Percentiles rank a stretch among this genome's conserved stretches.
Evolutionary conservation across 495 filamentous ascomycete genomes (phyloP).

Genomic region (Penicillium verhagenii): DNA sequence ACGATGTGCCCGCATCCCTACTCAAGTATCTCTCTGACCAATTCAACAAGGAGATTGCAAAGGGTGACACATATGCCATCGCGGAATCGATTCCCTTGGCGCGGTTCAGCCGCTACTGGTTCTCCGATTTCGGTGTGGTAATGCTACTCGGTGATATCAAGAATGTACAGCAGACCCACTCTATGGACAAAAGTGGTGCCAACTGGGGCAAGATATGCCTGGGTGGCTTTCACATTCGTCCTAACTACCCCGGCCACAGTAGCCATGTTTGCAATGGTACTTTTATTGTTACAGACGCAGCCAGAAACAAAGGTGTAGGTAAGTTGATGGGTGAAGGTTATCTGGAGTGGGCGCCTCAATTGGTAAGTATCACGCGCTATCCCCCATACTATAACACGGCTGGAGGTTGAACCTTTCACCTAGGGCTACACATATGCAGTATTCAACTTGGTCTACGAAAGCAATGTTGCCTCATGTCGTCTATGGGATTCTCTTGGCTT

Average conservation of each 20-base stretch:
- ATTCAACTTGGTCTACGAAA: slow-evolving; percentile 98
- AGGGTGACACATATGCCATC: slow-evolving; percentile 96
- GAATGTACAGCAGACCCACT: slow-evolving; percentile 55
- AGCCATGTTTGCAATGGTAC: slow-evolving; percentile 96
- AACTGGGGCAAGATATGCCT: slow-evolving; percentile 86
- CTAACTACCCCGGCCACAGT: slow-evolving; percentile 94
- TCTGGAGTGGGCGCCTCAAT: slow-evolving; percentile 88
- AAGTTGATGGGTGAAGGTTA: slow-evolving; percentile 92
- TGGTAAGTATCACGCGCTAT: slow-evolving; percentile 50
- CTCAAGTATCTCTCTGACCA: slow-evolving; percentile 80
- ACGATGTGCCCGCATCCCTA: slow-evolving; percentile 71
- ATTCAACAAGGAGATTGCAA: slow-evolving; percentile 91
- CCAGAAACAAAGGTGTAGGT: slow-evolving; percentile 87
- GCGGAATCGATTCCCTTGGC: slow-evolving; percentile 71
- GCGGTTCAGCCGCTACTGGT: slow-evolving; percentile 88
- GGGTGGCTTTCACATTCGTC: slow-evolving; percentile 95
- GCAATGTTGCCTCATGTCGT: slow-evolving; percentile 88
- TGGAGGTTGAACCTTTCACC: not conserved
- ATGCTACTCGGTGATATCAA: slow-evolving; percentile 87
- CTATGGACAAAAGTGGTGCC: slow-evolving; percentile 54
- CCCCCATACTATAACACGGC: not conserved
- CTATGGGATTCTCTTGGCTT: slow-evolving; percentile 99
- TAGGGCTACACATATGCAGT: slow-evolving; percentile 93
- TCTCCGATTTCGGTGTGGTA: slow-evolving; percentile 89
- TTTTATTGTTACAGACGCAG: slow-evolving; percentile 87